phyloP scores from a whole-genome alignment of 352 stramenopile genomes.

The Phytophthora ohioensis region DNA sequence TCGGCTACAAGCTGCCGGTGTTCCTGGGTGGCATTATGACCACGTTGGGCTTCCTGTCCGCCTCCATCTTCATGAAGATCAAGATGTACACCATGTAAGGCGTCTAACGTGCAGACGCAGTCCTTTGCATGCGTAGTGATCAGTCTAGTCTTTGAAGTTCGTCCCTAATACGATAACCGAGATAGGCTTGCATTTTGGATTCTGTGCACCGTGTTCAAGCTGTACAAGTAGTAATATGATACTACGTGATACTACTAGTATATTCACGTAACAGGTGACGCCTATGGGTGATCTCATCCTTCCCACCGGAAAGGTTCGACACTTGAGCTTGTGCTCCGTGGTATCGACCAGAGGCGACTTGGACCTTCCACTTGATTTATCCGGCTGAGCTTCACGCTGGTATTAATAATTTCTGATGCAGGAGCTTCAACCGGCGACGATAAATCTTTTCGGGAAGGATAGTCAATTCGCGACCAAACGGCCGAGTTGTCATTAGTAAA shows the following conservation, averaged over 20 bases:
- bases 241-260: too few species aligned
- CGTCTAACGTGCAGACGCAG: conserved; percentile 1
- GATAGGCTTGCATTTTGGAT: conserved; percentile 25
- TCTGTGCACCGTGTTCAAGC: background rate
- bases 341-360: background rate
- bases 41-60: conserved; percentile 50
- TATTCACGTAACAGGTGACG: too few species aligned
- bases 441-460: too few species aligned
- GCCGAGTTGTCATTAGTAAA: too few species aligned
- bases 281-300: background rate
- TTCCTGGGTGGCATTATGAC: conserved; percentile 39
- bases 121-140: conserved; percentile 27
- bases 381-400: conserved; percentile 6
- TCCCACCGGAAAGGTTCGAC: conserved; percentile 15
- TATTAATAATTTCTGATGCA: conserved; percentile 7
- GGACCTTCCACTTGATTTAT: conserved; percentile 23
- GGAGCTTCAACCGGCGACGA: background rate
- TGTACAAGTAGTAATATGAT: background rate
- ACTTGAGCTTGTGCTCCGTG: background rate
- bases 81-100: conserved; percentile 70
- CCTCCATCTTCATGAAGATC: conserved; percentile 55
- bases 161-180: conserved; percentile 12
- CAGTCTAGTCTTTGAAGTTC: conserved; percentile 9
- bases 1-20: conserved; percentile 46
- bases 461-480: too few species aligned